Conservation (phyloP, 768 basidiomycete genomes). For the Tubosaeta sp. region DNA sequence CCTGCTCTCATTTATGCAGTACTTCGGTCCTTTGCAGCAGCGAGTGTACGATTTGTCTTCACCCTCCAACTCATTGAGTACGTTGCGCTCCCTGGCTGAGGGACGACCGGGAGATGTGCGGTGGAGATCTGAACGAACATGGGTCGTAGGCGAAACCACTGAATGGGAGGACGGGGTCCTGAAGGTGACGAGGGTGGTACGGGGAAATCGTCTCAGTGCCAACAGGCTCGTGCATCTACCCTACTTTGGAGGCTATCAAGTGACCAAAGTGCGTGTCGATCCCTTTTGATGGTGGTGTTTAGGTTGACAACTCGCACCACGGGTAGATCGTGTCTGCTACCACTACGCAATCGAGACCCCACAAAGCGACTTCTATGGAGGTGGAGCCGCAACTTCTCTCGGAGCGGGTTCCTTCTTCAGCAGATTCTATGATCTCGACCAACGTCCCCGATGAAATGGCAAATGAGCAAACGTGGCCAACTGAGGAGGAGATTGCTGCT, state of each 20-base stretch:
- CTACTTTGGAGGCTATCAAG: conserved; percentile 82
- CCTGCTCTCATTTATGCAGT: conserved; percentile 88
- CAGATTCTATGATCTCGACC: conserved; percentile 82
- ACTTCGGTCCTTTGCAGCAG: conserved; percentile 83
- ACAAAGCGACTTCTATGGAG: conserved; percentile 52
- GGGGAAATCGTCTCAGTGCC: conserved; percentile 73
- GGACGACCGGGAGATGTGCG: conserved; percentile 74
- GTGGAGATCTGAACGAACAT: conserved; percentile 80
- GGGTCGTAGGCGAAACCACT: conserved; percentile 66
- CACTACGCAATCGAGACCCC: conserved; percentile 31
- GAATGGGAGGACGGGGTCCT: conserved; percentile 63
- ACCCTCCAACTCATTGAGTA: conserved; percentile 62
- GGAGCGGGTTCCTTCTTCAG: conserved; percentile 57
- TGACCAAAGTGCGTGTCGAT: conserved; percentile 57
- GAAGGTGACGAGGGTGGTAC: conserved; percentile 76
- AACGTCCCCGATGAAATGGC: conserved; percentile 86
- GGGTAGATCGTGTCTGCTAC: conserved; percentile 69
- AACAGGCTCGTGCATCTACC: conserved; percentile 87
- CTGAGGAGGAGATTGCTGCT: conserved; percentile 87
- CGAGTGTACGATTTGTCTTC: conserved; percentile 71
- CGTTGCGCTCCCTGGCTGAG: conserved; percentile 76
- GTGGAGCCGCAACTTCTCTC: conserved; percentile 60
- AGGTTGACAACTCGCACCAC: background rate
- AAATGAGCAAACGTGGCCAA: conserved; percentile 99
- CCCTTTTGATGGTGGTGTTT: background rate